Evolutionary conservation across 1,284 basidiomycete genomes (phyloP).

Genomic region (Cutaneotrichosporon dermatis): DNA sequence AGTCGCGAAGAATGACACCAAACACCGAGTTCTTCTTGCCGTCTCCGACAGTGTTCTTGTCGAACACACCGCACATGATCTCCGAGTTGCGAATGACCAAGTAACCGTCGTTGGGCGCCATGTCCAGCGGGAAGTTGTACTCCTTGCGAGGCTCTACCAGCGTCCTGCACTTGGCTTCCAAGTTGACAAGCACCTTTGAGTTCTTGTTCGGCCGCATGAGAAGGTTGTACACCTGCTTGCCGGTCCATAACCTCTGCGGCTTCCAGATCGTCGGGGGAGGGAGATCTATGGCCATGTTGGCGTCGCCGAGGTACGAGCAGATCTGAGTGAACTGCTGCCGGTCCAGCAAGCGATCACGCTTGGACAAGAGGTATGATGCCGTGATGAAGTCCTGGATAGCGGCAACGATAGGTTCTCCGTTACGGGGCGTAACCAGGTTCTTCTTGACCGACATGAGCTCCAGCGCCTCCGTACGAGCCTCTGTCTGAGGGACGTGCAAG

Average conservation of each 20-base stretch:
- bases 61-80: constrained; percentile 99
- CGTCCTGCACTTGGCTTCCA: constrained; percentile 94
- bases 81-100: constrained; percentile 96
- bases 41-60: constrained; percentile 96
- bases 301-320: constrained; percentile 91
- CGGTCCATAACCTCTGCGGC: constrained; percentile 91
- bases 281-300: constrained; percentile 85
- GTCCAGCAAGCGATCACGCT: constrained; percentile 89
- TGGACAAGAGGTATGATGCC: constrained; percentile 90
- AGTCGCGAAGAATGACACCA: constrained; percentile 95
- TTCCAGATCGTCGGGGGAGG: constrained; percentile 94
- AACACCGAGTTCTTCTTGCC: constrained; percentile 99
- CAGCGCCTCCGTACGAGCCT: constrained; percentile 93
- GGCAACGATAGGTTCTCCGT: constrained; percentile 97
- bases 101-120: constrained; percentile 97
- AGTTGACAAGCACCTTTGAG: constrained; percentile 82
- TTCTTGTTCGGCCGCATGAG: constrained; percentile 91
- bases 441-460: constrained; percentile 98
- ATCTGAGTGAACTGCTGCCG: constrained; percentile 94
- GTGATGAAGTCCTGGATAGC: constrained; percentile 99
- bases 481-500: constrained; percentile 96
- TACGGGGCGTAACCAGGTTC: constrained; percentile 94
- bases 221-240: constrained; percentile 95
- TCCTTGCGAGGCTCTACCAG: constrained; percentile 70
- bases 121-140: constrained; percentile 59